Conservation (phyloP, 192 early-diverging fungal genomes). For the Umbelopsis ramanniana region DNA sequence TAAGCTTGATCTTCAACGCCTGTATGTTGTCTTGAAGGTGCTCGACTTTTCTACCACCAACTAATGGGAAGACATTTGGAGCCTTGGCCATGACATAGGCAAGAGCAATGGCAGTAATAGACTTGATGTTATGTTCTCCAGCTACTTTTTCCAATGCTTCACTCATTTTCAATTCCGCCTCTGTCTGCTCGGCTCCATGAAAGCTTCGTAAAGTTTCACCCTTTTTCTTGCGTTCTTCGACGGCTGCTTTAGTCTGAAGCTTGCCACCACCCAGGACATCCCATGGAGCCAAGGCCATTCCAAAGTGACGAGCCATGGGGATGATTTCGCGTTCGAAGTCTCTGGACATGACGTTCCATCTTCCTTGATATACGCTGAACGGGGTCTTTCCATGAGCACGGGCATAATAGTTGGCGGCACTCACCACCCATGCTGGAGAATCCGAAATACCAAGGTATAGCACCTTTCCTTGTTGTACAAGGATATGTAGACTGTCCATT, state of each 20-base stretch:
- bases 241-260: background rate
- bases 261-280: constrained; percentile 28
- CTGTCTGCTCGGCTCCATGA: background rate
- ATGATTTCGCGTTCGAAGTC: constrained; percentile 45
- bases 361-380: constrained; percentile 43
- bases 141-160: constrained; percentile 15
- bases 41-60: constrained; percentile 18
- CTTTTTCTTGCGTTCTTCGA: constrained; percentile 19
- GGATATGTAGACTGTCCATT: constrained; percentile 63
- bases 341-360: constrained; percentile 34
- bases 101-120: constrained; percentile 20
- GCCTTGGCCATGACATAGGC: constrained; percentile 16
- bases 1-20: constrained; percentile 11
- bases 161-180: constrained; percentile 7
- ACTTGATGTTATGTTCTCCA: background rate
- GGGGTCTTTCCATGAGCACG: constrained; percentile 18
- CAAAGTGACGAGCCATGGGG: constrained; percentile 33
- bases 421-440: constrained; percentile 56
- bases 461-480: constrained; percentile 63
- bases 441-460: constrained; percentile 55
- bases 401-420: constrained; percentile 19
- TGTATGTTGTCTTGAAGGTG: constrained; percentile 13
- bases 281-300: constrained; percentile 40
- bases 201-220: background rate
- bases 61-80: constrained; percentile 1